phyloP scores from a whole-genome alignment of 148 eudicot species.

The Salicornia ramosissima region DNA sequence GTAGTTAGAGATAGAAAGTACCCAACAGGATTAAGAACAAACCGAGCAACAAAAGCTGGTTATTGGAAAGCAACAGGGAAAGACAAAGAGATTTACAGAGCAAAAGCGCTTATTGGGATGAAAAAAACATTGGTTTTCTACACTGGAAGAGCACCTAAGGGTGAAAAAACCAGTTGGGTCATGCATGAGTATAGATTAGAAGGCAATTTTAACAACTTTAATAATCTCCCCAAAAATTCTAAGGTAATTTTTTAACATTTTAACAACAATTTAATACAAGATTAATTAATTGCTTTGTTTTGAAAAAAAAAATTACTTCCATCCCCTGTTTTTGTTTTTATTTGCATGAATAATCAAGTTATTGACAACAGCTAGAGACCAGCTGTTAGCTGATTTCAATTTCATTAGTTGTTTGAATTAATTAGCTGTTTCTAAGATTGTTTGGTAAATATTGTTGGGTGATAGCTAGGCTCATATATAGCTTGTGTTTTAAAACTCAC shows the following conservation, averaged over 20 bases:
- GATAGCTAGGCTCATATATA: no score
- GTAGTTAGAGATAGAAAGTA: constrained; percentile 72
- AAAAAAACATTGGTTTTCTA: constrained; percentile 91
- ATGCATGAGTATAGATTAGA: constrained; percentile 90
- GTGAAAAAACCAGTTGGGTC: constrained; percentile 79
- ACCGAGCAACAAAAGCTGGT: constrained; percentile 78
- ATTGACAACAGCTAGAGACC: no score
- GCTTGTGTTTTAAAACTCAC: no score
- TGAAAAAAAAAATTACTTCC: no score
- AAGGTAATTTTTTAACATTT: constrained; percentile 35
- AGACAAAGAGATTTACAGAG: constrained; percentile 67
- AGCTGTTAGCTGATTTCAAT: no score
- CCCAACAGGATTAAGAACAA: constrained; percentile 77
- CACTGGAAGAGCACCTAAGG: constrained; percentile 80
- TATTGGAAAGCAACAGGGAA: constrained; percentile 97
- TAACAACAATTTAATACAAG: no score
- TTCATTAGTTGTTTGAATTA: no score
- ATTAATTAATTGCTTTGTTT: no score
- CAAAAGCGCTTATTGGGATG: constrained; percentile 67
- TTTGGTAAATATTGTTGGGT: no score
- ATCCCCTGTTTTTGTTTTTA: neutral
- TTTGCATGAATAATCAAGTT: no score
- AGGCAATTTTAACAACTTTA: constrained; percentile 39
- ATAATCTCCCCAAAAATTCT: constrained; percentile 34
- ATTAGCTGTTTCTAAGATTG: no score